phyloP scores from a whole-genome alignment of 768 basidiomycete species.

The Pleurotus tuoliensis region DNA sequence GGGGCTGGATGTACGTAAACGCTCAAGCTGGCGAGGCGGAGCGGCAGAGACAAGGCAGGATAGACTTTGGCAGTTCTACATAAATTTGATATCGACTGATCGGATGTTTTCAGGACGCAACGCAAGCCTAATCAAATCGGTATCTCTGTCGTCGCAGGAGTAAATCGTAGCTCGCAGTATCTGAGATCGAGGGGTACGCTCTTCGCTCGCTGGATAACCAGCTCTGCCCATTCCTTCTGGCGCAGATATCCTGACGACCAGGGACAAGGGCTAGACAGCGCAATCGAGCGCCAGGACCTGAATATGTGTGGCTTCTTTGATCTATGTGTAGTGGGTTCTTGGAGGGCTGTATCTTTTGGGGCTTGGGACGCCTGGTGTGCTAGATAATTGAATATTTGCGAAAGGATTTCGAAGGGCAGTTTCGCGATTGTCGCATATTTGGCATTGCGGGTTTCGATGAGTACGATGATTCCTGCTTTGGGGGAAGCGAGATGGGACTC shows the following conservation, averaged over 20 bases:
- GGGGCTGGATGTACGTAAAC: too few species aligned
- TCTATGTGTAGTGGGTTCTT: background rate
- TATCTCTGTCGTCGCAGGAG: background rate
- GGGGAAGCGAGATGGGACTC: background rate
- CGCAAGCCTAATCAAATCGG: background rate
- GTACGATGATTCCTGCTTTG: background rate
- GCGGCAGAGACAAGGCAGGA: background rate
- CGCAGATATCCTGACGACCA: background rate
- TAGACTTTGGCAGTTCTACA: too few species aligned
- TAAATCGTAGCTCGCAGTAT: background rate
- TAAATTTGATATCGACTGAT: background rate
- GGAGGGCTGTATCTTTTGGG: background rate
- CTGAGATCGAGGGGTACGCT: background rate
- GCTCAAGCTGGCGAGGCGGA: too few species aligned
- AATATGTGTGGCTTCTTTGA: background rate
- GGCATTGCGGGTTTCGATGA: background rate
- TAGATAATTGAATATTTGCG: background rate
- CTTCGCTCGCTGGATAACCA: background rate
- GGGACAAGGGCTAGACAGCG: background rate
- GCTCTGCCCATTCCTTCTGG: background rate
- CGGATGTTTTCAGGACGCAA: background rate
- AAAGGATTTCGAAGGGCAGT: background rate
- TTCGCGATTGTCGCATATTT: too few species aligned
- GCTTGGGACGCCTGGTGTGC: background rate
- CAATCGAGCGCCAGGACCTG: background rate